phyloP scores from a whole-genome alignment of 2,329 filamentous ascomycete species.

The Exophiala xenobiotica region DNA sequence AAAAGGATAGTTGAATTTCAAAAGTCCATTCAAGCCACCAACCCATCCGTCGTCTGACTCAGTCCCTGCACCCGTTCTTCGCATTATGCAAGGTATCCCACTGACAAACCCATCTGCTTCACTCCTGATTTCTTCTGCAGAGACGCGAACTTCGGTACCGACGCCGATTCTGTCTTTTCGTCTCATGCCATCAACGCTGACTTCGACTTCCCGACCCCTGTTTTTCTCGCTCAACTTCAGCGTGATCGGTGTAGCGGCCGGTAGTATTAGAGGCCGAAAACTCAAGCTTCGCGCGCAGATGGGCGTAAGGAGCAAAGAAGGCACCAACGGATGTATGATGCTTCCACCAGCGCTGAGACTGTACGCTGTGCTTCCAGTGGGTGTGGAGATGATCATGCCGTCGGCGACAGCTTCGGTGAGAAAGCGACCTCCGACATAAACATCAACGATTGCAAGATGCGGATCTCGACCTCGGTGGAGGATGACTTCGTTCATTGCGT shows the following conservation, averaged over 20 bases:
- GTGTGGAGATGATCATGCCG: constrained; percentile 89
- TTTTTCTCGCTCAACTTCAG: constrained; percentile 80
- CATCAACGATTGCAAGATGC: constrained; percentile 87
- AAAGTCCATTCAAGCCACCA: constrained; percentile 82
- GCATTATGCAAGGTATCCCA: constrained; percentile 88
- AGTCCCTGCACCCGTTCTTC: constrained; percentile 52
- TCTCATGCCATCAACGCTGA: constrained; percentile 75
- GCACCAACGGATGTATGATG: constrained; percentile 91
- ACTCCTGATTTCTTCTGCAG: constrained; percentile 69
- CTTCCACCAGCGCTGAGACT: constrained; percentile 87
- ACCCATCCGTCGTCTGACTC: constrained; percentile 88
- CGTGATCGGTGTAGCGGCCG: constrained; percentile 79
- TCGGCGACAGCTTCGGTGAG: constrained; percentile 93
- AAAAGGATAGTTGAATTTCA: constrained; percentile 98
- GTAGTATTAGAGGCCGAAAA: constrained; percentile 87
- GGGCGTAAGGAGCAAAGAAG: constrained; percentile 83
- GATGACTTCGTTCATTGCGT: constrained; percentile 92
- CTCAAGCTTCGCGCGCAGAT: constrained; percentile 91
- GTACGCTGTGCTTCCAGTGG: constrained; percentile 93
- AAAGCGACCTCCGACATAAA: constrained; percentile 84
- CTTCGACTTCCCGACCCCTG: constrained; percentile 70
- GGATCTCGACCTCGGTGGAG: constrained; percentile 88
- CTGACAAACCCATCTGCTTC: constrained; percentile 60
- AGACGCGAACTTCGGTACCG: constrained; percentile 85
- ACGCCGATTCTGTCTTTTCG: constrained; percentile 63